Evolutionary conservation across 169 alveolate genomes (phyloP).

Genomic region (Eimeria brunetti): DNA sequence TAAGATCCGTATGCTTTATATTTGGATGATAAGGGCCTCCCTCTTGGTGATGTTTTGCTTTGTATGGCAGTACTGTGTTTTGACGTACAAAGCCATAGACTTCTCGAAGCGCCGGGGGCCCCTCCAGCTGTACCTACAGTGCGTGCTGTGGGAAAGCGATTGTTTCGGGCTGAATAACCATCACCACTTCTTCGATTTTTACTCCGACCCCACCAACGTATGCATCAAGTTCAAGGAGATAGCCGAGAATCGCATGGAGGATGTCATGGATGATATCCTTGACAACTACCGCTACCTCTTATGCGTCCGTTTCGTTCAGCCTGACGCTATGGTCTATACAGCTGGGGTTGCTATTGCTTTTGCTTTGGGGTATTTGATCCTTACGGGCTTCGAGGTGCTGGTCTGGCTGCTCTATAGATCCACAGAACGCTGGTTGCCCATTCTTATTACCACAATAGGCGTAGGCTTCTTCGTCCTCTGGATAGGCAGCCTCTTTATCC

Average conservation of each 20-base stretch:
- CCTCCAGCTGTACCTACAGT: conserved; percentile 50
- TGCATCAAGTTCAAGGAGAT: conserved; percentile 64
- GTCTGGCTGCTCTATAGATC: conserved; percentile 76
- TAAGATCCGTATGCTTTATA: conserved; percentile 79
- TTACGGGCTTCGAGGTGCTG: conserved; percentile 75
- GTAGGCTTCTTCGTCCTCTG: conserved; percentile 55
- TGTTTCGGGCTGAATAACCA: conserved; percentile 68
- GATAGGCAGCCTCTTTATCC: conserved; percentile 75
- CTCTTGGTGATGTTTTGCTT: conserved; percentile 71
- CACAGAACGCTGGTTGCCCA: conserved; percentile 52
- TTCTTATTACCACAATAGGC: conserved; percentile 44
- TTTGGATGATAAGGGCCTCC: conserved; percentile 76
- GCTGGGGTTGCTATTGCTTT: conserved; percentile 74
- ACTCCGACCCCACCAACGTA: conserved; percentile 74
- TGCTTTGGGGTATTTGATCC: conserved; percentile 71
- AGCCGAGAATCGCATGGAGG: conserved; percentile 38
- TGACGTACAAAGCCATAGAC: conserved; percentile 72
- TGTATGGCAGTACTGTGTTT: conserved; percentile 78
- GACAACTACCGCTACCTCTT: conserved; percentile 67
- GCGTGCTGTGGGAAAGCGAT: conserved; percentile 65
- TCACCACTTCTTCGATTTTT: conserved; percentile 62
- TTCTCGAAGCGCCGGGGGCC: conserved; percentile 48
- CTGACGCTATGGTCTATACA: conserved; percentile 68
- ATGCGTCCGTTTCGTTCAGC: conserved; percentile 58
- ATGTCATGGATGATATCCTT: conserved; percentile 41